Evolutionary conservation across 176 grass and related monocot genomes (phyloP), one percentile per base, ranked within the genome.

Genomic region (Bonia amplexicaulis): DNA sequence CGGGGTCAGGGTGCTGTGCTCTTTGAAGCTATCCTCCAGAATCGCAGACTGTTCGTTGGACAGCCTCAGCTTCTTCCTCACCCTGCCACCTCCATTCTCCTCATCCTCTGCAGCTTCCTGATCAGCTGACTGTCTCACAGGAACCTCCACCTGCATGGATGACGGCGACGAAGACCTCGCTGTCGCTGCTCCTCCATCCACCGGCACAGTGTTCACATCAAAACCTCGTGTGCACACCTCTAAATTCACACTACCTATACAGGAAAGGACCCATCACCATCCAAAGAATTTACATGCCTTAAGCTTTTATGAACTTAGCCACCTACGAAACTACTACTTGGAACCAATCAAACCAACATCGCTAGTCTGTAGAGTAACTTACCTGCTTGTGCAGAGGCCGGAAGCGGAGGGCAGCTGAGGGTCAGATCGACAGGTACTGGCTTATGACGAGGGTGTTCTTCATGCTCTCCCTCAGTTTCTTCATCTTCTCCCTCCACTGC

Each of bases 11-110:
- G 87, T 92, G 84, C 61, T 97, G 74, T 97, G 94, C 60, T 87
- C 76, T 68, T 92, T 97, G 75, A 97, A 97, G 76, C 67, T 97
- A 59, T 90, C 85, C 84, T 97, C 94, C 26, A 97, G 85, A 85
- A 92, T 94, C 39, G 89, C 83, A 57, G 94, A 90, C 25, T 97
- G 94, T 33, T 94, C 85, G 64, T 94, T 97, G 12, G 92, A 97
- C 12, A 97, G 87, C 51, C 92, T 93, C 27, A 94, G 82, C 65
- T 97, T 97, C 81, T 97, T 97, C 85, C 89, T 91, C 11, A 15
- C 63, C 26, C 69, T 81, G 4, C 76, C 69, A 5, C 80, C 85
- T 41, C 62, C 65, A 4, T 76, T 76, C 23, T 80, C 89, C 6
- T 84, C 80, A 22, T 83, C 80, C 12, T 84, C 84, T 52, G 80